Evolutionary conservation across 1,284 basidiomycete genomes (phyloP).

Genomic region (Austroboletus niveus): DNA sequence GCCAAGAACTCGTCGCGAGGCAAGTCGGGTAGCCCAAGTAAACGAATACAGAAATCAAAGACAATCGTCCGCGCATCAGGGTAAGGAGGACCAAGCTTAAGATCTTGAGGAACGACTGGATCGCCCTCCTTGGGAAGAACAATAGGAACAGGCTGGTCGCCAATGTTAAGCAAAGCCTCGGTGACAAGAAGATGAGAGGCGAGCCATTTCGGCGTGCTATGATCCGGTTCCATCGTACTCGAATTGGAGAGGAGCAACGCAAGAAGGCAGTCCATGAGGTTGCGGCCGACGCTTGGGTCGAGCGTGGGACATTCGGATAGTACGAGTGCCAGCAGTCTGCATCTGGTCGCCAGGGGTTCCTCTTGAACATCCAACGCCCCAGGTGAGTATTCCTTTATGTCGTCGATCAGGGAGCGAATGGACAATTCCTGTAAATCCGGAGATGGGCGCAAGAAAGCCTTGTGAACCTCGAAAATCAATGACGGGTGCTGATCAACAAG

Average conservation of each 20-base stretch:
- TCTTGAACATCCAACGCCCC: constrained; percentile 65
- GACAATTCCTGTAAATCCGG: constrained; percentile 61
- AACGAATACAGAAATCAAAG: constrained; percentile 71
- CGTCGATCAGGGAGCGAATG: constrained; percentile 65
- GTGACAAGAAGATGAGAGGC: constrained; percentile 78
- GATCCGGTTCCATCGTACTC: constrained; percentile 47
- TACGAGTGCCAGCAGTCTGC: constrained; percentile 83
- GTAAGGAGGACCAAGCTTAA: constrained; percentile 60
- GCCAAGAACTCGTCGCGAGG: constrained; percentile 81
- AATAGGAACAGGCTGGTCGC: constrained; percentile 68
- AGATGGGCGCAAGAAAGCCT: constrained; percentile 68
- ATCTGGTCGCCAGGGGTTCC: constrained; percentile 76
- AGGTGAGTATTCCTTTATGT: constrained; percentile 68
- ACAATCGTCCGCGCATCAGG: constrained; percentile 61
- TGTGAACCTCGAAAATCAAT: constrained; percentile 87
- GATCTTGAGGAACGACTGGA: constrained; percentile 47
- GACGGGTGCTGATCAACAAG: constrained; percentile 87
- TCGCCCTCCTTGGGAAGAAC: constrained; percentile 68
- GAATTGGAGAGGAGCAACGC: constrained; percentile 62
- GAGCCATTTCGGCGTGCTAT: constrained; percentile 76
- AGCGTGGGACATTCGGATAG: constrained; percentile 71
- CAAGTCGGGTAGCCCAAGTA: constrained; percentile 61
- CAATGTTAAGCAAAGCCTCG: constrained; percentile 76
- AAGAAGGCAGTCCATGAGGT: constrained; percentile 64
- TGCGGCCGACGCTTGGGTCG: constrained; percentile 46